Percentiles rank a stretch among this genome's conserved stretches.
Conservation (phyloP, 768 basidiomycete genomes). For the Auriscalpium microsporum region DNA sequence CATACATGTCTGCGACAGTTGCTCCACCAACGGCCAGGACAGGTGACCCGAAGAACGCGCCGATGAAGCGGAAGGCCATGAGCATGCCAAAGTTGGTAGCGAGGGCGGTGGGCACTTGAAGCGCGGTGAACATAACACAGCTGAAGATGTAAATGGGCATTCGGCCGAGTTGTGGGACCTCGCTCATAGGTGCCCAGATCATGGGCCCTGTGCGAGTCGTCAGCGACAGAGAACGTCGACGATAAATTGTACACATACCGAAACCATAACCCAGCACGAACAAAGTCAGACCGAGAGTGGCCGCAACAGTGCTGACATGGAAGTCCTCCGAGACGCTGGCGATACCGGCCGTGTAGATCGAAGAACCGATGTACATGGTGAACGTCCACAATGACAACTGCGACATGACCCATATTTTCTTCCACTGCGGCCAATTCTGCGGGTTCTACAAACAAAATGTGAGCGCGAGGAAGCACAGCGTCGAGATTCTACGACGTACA, state of each 20-base stretch:
- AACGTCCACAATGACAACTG: slow-evolving; percentile 24
- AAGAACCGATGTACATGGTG: slow-evolving; percentile 24
- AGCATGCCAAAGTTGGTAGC: slow-evolving; percentile 21
- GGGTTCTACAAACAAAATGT: not conserved
- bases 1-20: slow-evolving; percentile 16
- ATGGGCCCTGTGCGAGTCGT: slow-evolving; percentile 15
- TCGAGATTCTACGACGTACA: not conserved
- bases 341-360: slow-evolving; percentile 24
- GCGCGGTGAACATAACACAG: slow-evolving; percentile 22
- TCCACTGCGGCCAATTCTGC: slow-evolving; percentile 21
- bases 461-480: not conserved
- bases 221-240: not conserved
- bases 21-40: slow-evolving; percentile 24
- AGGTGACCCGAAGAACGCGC: slow-evolving; percentile 24
- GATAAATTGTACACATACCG: slow-evolving; percentile 4
- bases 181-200: slow-evolving; percentile 23
- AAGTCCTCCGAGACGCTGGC: slow-evolving; percentile 19
- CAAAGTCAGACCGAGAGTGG: slow-evolving; percentile 21
- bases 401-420: slow-evolving; percentile 21
- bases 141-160: slow-evolving; percentile 23
- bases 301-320: slow-evolving; percentile 18
- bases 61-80: slow-evolving; percentile 24
- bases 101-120: slow-evolving; percentile 25
- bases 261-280: slow-evolving; percentile 18
- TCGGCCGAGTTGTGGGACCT: slow-evolving; percentile 23